These are phyloP conservation scores for Pilatotrama ljubarskyi DNA, from an alignment of 768 basidiomycete species.

Conservation along the genomic window DNA sequence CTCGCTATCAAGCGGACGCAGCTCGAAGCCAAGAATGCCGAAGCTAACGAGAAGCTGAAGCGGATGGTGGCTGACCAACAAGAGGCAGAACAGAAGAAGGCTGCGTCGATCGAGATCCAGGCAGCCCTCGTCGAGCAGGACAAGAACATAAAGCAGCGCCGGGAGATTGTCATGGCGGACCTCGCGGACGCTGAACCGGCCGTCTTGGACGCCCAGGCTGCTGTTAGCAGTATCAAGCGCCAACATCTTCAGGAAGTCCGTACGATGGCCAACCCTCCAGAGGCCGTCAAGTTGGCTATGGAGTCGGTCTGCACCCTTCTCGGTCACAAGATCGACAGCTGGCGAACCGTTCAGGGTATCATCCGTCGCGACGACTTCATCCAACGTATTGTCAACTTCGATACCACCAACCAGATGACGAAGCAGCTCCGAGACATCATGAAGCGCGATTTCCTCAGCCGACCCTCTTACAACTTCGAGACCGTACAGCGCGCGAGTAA, in stretches of 20 bases:
- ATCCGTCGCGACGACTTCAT: constrained; percentile 98
- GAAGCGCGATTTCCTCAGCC: constrained; percentile 90
- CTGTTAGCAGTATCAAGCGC: constrained; percentile 96
- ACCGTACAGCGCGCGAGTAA: constrained; percentile 92
- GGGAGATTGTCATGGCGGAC: constrained; percentile 88
- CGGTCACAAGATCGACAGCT: constrained; percentile 95
- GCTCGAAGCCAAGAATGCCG: constrained; percentile 87
- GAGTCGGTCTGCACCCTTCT: constrained; percentile 96
- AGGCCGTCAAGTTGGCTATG: constrained; percentile 97
- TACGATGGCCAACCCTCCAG: constrained; percentile 97
- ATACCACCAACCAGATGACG: constrained; percentile 89
- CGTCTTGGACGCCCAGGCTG: constrained; percentile 89
- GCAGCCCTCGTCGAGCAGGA: constrained; percentile 92
- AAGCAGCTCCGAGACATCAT: constrained; percentile 84
- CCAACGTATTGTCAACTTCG: constrained; percentile 91
- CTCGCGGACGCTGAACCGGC: constrained; percentile 98
- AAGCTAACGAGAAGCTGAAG: constrained; percentile 96
- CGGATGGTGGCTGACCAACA: constrained; percentile 99
- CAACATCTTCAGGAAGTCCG: constrained; percentile 97
- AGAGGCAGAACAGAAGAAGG: constrained; percentile 97
- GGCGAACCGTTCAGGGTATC: constrained; percentile 94
- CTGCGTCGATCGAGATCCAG: constrained; percentile 94
- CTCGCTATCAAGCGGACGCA: constrained; percentile 92
- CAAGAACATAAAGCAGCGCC: constrained; percentile 82
- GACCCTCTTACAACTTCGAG: constrained; percentile 92